A percentile compares a stretch with the other conserved stretches of the same genome.
Conservation (phyloP, 371 early-diverging fungal species). For the Mortierella sp. region DNA sequence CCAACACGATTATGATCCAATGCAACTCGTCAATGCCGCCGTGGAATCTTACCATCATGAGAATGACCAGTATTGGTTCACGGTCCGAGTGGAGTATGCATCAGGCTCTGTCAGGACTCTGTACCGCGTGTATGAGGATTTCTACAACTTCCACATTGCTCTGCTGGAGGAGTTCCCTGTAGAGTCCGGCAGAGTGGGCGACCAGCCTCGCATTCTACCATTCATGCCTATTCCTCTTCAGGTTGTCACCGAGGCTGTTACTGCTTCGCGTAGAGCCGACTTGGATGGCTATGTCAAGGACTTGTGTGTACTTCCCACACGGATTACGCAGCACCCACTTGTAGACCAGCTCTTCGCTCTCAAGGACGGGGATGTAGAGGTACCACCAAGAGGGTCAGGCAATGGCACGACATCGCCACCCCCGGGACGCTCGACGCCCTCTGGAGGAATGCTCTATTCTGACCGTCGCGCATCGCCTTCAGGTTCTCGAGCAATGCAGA, state of each 20-base stretch:
- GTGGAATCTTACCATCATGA: conserved; percentile 68
- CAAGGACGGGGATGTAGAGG: conserved; percentile 75
- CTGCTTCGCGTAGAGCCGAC: conserved; percentile 68
- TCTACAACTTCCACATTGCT: conserved; percentile 83
- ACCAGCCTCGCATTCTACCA: conserved; percentile 72
- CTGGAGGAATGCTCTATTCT: conserved; percentile 20
- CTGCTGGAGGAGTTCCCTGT: conserved; percentile 78
- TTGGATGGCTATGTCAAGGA: conserved; percentile 79
- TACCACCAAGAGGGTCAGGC: conserved; percentile 14
- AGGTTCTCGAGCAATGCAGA: conserved; percentile 22
- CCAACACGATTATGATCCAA: conserved; percentile 1
- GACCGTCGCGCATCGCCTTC: conserved; percentile 29
- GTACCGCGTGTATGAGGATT: conserved; percentile 82
- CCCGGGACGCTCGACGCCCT: conserved; percentile 19
- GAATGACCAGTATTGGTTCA: conserved; percentile 78
- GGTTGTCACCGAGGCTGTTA: conserved; percentile 65
- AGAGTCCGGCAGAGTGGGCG: conserved; percentile 76
- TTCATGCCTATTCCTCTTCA: conserved; percentile 80
- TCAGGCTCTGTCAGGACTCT: conserved; percentile 66
- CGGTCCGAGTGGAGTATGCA: conserved; percentile 66
- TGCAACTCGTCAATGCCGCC: conserved; percentile 59
- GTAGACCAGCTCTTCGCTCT: conserved; percentile 73
- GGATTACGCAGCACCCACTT: conserved; percentile 64
- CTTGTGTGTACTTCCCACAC: conserved; percentile 67
- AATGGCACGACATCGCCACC: conserved; percentile 5